Evolutionary conservation across 164 flowering plant species (phyloP), one percentile per base, ranked within the genome.

Genomic region (Annona squamosa): DNA sequence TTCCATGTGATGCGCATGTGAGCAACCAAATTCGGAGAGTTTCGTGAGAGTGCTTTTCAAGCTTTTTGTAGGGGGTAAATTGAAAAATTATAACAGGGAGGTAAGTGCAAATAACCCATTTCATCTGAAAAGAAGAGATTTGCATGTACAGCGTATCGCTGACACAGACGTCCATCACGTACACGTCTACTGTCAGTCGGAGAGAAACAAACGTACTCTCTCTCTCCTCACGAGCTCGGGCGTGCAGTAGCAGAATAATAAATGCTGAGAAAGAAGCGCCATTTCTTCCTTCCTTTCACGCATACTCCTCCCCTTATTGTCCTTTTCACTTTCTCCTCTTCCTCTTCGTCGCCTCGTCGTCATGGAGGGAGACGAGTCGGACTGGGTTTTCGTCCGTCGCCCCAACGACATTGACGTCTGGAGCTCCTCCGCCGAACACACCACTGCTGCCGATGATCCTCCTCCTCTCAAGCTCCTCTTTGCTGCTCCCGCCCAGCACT

Each of bases 401-500:
- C 79, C 84, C 9, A 67, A 78, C 2, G 87, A 87, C 78, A 80
- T 46, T 69, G 90, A 85, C 67, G 64, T 62, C 48, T 90, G 92
- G 91, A 85, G 66, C 42, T 87, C 92, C 16, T 85, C 81, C 73
- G 75, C 61, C 52, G 46, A 41, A 61, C 72, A 69, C 3, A 42
- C 3, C 3, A 81, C 76, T 13, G 13, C 59, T 10, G 59, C 59
- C 10, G 42, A 4, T 1, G 63, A 65, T 4, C 43, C 82, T 12
- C 76, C 72, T 72, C 87, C 84, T 19, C 81, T 94, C 71, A 88
- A 90, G 83, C 74, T 94, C 45, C 81, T 68, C 47, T 95, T 88
- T 62, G 42, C 73, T 42, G 94, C 73, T 47, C 90, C 95, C 0
- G 94, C 97, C 1, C 84, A 78, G 84, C 87, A 88, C 78, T 94